These are phyloP conservation scores for Gomphus bonarii DNA, from an alignment of 1,284 basidiomycete species.

Conservation along the genomic window DNA sequence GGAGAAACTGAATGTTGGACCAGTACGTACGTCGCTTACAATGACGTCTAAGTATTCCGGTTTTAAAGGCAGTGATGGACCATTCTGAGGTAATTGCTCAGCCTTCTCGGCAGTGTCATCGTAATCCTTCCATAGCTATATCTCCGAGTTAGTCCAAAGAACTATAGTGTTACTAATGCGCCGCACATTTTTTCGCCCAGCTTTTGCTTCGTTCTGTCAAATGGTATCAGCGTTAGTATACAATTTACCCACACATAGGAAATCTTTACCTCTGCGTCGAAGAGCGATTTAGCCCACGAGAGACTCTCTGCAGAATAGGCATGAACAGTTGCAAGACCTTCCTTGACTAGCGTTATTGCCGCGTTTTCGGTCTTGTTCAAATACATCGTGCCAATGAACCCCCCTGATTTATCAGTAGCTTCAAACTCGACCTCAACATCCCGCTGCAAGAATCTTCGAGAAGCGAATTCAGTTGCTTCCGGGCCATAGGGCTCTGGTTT, in stretches of 20 bases:
- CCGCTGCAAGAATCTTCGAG: slow-evolving; percentile 80
- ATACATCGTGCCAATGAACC: slow-evolving; percentile 89
- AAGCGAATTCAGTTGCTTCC: slow-evolving; percentile 78
- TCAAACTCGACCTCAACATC: slow-evolving; percentile 93
- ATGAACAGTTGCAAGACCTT: slow-evolving; percentile 83
- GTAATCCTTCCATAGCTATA: slow-evolving; percentile 74
- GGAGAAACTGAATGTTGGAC: slow-evolving; percentile 76
- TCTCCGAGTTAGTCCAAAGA: slow-evolving; percentile 5
- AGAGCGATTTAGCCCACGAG: slow-evolving; percentile 69
- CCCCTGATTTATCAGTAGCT: slow-evolving; percentile 86
- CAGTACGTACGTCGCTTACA: slow-evolving; percentile 78
- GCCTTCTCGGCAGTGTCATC: slow-evolving; percentile 59
- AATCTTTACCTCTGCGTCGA: slow-evolving; percentile 66
- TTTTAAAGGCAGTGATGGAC: slow-evolving; percentile 48
- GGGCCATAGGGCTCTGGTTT: slow-evolving; percentile 77
- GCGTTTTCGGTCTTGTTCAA: slow-evolving; percentile 76
- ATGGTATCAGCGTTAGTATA: background rate
- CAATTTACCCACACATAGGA: slow-evolving; percentile 8
- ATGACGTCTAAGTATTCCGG: slow-evolving; percentile 86
- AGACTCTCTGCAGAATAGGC: slow-evolving; percentile 78
- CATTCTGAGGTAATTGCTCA: slow-evolving; percentile 30
- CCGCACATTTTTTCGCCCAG: slow-evolving; percentile 64
- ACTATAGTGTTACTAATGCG: slow-evolving; percentile 5
- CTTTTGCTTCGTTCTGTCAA: slow-evolving; percentile 64
- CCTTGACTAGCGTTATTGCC: slow-evolving; percentile 73